Percentiles rank a stretch among this genome's conserved stretches.
Evolutionary conservation across 148 eudicot species (phyloP).

Genomic region (Agrostemma githago): DNA sequence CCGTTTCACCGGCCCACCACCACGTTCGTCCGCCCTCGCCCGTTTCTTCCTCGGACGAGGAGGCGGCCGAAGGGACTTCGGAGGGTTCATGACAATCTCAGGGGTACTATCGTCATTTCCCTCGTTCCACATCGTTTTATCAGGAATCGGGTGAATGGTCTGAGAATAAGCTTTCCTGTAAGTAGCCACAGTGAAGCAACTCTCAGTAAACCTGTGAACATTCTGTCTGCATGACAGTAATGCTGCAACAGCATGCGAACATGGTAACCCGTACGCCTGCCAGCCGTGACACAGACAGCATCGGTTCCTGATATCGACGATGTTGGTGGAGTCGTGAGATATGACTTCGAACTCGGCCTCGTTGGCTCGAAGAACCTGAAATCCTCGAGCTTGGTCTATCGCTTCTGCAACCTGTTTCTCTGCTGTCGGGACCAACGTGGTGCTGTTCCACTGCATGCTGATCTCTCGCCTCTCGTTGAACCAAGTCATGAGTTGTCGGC

Average conservation of each 20-base stretch:
- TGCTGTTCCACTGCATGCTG: slow-evolving; percentile 57
- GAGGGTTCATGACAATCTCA: slow-evolving; percentile 47
- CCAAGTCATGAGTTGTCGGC: slow-evolving; percentile 67
- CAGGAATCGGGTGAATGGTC: slow-evolving; percentile 68
- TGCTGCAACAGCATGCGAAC: slow-evolving; percentile 75
- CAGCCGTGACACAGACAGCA: slow-evolving; percentile 59
- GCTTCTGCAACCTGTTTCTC: slow-evolving; percentile 61
- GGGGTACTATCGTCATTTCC: not conserved
- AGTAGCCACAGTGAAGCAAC: slow-evolving; percentile 56
- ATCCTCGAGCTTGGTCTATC: slow-evolving; percentile 44
- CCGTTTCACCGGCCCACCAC: slow-evolving; percentile 39
- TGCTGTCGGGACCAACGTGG: slow-evolving; percentile 55
- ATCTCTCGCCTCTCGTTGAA: slow-evolving; percentile 64
- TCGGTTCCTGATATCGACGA: slow-evolving; percentile 61
- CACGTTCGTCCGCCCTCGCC: slow-evolving; percentile 33
- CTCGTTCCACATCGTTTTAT: slow-evolving; percentile 47
- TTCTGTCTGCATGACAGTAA: slow-evolving; percentile 70
- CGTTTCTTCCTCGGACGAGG: slow-evolving; percentile 53
- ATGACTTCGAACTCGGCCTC: slow-evolving; percentile 70
- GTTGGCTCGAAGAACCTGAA: slow-evolving; percentile 57
- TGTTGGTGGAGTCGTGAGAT: slow-evolving; percentile 50
- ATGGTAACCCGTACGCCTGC: slow-evolving; percentile 67
- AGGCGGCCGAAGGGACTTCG: slow-evolving; percentile 49
- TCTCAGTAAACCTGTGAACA: slow-evolving; percentile 61
- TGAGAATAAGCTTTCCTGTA: slow-evolving; percentile 67